A percentile compares a stretch with the other conserved stretches of the same genome.
phyloP scores from a whole-genome alignment of 2,329 filamentous ascomycete genomes.

The Aspergillus brunneoviolaceus region DNA sequence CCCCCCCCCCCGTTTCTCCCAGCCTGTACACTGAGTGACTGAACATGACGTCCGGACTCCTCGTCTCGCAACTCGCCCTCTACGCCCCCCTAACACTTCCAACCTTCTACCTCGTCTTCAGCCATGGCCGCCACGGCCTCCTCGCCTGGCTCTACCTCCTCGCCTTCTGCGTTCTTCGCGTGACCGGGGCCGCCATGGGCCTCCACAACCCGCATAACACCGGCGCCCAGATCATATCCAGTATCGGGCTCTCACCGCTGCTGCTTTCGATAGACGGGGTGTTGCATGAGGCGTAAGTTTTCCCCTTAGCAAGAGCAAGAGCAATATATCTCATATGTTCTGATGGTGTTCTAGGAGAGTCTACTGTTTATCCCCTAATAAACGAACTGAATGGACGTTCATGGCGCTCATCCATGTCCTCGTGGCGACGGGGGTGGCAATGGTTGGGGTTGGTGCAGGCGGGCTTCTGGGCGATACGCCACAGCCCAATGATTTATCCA shows the following conservation, averaged over 20 bases:
- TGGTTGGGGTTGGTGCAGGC: neutral
- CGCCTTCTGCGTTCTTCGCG: conserved; percentile 8
- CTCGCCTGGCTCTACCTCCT: conserved; percentile 7
- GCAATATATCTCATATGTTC: too few relatives aligned
- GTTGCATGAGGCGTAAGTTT: neutral
- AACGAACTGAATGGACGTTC: neutral
- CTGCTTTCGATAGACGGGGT: neutral
- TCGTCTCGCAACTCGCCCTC: neutral
- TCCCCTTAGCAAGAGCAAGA: too few relatives aligned
- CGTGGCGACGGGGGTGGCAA: conserved; percentile 3
- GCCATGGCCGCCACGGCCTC: conserved; percentile 2
- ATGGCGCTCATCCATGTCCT: conserved; percentile 4
- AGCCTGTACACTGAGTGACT: too few relatives aligned
- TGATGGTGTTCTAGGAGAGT: too few relatives aligned
- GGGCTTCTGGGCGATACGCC: neutral
- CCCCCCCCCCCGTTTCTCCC: too few relatives aligned
- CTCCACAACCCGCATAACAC: conserved; percentile 3
- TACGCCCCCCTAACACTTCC: neutral
- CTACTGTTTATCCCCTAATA: too few relatives aligned
- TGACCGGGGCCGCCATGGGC: conserved; percentile 6
- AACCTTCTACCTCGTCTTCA: neutral
- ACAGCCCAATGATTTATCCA: neutral
- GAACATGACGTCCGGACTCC: too few relatives aligned
- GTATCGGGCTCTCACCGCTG: neutral
- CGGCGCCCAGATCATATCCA: neutral